Evolutionary conservation across 2,329 filamentous ascomycete genomes (phyloP), one percentile per base, ranked within the genome.

Genomic region (Daldinia sp.): DNA sequence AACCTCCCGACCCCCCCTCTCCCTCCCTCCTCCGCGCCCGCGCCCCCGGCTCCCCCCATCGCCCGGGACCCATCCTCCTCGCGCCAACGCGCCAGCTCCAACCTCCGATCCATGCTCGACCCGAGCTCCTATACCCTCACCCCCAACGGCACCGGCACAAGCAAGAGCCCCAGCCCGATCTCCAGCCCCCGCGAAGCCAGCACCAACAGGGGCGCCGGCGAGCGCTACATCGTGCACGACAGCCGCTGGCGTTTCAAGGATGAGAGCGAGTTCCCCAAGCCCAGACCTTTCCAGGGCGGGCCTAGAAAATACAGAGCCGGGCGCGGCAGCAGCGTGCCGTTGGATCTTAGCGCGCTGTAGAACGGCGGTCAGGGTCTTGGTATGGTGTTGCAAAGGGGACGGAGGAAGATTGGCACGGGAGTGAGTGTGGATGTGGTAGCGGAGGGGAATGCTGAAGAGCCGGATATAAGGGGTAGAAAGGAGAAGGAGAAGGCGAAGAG

Each of bases 301-400:
- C 79, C 84, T 17, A 93, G 90, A 75, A 88, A 87, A 75, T 99
- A 98, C 77, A 85, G 94, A 66, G 95, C 95, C 32, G 95, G 95
- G 7, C 86, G 94, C 74, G 94, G 93, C 29, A 97, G 93, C 79
- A 97, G 92, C 81, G 94, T 98, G 69, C 95, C 95, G 27, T 81
- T 98, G 71, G 92, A 98, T 80, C 78, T 99, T 74, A 87, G 82
- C 68, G 81, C 84, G 11, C 83, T 90, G 45, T 79, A 75, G 72
- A 52, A 17, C 25, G 58, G 66, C 32, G 57, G n/a, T 19, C 17
- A 47, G 10, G 29, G 67, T 11, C 15, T 17, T 15, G 27, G 17
- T 7, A 27, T 21, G 25, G n/a, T 2, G 19, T 13, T 17, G 29
- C 5, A n/a, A 5, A 27, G 13, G 21, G 27, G 23, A 25, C 8